Percentiles rank a stretch among this genome's conserved stretches.
phyloP scores from a whole-genome alignment of 2,329 filamentous ascomycete genomes.

The Phyllosticta citrichinensis region DNA sequence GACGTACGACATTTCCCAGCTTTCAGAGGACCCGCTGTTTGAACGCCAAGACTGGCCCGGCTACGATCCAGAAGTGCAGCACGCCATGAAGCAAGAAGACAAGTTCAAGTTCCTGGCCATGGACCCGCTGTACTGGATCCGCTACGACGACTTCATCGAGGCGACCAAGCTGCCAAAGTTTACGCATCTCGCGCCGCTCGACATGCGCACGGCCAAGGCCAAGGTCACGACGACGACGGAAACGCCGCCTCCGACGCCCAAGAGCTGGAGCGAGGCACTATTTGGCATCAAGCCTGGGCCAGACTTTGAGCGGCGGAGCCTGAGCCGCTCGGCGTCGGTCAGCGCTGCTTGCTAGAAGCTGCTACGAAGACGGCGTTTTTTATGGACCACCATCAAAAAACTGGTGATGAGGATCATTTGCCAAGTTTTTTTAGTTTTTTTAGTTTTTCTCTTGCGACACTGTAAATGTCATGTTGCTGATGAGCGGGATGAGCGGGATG shows the following conservation, averaged over 20 bases:
- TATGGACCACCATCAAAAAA: background rate
- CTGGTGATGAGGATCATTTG: background rate
- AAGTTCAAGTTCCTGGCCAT: constrained; percentile 12
- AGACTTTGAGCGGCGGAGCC: constrained; percentile 5
- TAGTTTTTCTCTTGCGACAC: background rate
- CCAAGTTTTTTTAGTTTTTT: background rate
- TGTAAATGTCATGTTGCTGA: background rate
- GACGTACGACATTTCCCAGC: constrained; percentile 27
- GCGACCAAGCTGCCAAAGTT: constrained; percentile 1
- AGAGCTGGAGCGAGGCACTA: constrained; percentile 10
- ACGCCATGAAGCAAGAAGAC: constrained; percentile 6
- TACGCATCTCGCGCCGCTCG: constrained; percentile 3
- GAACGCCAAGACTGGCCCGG: constrained; percentile 28
- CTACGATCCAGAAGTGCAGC: constrained; percentile 21
- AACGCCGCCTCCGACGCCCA: constrained; percentile 8
- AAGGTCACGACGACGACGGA: constrained; percentile 1
- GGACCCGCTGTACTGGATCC: constrained; percentile 14
- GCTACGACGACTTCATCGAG: constrained; percentile 13
- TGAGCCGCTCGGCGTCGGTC: constrained; percentile 6
- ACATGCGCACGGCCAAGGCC: constrained; percentile 8
- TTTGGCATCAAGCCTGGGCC: constrained; percentile 10
- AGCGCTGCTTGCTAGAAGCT: background rate
- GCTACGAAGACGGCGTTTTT: background rate
- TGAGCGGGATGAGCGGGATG: background rate
- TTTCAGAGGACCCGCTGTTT: constrained; percentile 29